A percentile compares a stretch with the other conserved stretches of the same genome.
Conservation (phyloP, 306 rosid species). For the Glycyrrhiza uralensis region DNA sequence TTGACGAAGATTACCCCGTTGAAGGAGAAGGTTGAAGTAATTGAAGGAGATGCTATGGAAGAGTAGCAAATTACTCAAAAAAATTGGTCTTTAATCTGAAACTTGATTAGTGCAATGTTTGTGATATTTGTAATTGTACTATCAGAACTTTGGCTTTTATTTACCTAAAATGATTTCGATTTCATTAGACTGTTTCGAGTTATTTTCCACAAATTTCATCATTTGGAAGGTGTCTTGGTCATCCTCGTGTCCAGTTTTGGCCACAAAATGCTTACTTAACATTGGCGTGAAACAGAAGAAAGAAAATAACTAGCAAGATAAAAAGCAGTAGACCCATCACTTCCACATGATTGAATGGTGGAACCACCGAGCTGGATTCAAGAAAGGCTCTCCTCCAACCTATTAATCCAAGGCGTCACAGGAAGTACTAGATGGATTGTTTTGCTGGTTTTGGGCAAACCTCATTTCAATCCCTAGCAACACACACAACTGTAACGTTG, state of each 20-base stretch:
- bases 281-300: background rate
- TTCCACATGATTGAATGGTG: too few species aligned
- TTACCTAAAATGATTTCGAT: background rate
- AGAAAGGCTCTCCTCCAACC: too few species aligned
- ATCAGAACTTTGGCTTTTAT: constrained; percentile 4
- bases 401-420: too few species aligned
- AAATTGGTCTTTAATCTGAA: background rate
- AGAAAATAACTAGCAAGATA: too few species aligned
- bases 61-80: constrained; percentile 30
- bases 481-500: too few species aligned
- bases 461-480: too few species aligned
- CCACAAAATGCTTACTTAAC: background rate
- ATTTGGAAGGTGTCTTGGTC: background rate
- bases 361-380: too few species aligned
- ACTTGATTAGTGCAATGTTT: constrained; percentile 15
- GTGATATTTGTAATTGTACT: constrained; percentile 7
- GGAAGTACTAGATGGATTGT: too few species aligned
- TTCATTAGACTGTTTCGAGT: background rate
- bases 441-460: too few species aligned
- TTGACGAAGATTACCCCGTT: constrained; percentile 69
- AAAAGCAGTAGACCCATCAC: too few species aligned
- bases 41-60: constrained; percentile 86
- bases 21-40: constrained; percentile 56
- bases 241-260: background rate
- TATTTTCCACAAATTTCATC: background rate